Evolutionary conservation across 2,329 filamentous ascomycete species (phyloP).

Genomic region (Scedosporium aurantiacum): DNA sequence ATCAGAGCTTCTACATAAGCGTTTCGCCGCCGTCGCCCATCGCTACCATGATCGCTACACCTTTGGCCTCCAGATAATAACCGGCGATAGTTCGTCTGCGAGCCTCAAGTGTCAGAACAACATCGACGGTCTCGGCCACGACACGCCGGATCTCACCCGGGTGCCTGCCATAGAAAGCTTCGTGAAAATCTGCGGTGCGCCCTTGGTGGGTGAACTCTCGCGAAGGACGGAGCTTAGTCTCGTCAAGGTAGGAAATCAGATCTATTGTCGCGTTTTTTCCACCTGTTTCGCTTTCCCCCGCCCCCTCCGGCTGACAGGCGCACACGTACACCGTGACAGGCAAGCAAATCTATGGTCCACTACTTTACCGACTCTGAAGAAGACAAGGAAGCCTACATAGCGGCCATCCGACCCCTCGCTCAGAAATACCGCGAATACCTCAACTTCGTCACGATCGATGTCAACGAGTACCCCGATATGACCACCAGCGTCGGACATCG

Average conservation of each 20-base stretch:
- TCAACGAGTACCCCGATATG: constrained; percentile 33
- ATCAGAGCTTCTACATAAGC: constrained; percentile 13
- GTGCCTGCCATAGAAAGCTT: constrained; percentile 25
- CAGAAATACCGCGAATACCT: constrained; percentile 35
- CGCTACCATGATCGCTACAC: constrained; percentile 28
- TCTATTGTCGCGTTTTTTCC: background rate
- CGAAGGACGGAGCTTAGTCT: constrained; percentile 32
- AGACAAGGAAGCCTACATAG: constrained; percentile 24
- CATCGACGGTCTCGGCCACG: constrained; percentile 22
- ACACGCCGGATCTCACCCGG: constrained; percentile 19
- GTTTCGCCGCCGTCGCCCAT: constrained; percentile 22
- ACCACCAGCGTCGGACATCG: constrained; percentile 23
- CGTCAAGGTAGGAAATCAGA: constrained; percentile 19
- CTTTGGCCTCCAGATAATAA: constrained; percentile 22
- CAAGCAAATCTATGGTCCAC: constrained; percentile 26
- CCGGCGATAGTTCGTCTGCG: constrained; percentile 9
- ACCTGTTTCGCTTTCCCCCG: background rate
- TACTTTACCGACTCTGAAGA: constrained; percentile 15
- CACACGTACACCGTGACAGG: constrained; percentile 14
- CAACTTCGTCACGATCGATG: constrained; percentile 35
- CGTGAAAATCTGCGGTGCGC: constrained; percentile 24
- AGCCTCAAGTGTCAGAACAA: constrained; percentile 29
- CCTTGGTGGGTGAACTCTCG: constrained; percentile 32
- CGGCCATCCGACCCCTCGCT: constrained; percentile 27
- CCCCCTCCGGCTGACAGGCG: background rate